Conservation (phyloP, 805 yeast genomes). For the Saccharomyces jurei region DNA sequence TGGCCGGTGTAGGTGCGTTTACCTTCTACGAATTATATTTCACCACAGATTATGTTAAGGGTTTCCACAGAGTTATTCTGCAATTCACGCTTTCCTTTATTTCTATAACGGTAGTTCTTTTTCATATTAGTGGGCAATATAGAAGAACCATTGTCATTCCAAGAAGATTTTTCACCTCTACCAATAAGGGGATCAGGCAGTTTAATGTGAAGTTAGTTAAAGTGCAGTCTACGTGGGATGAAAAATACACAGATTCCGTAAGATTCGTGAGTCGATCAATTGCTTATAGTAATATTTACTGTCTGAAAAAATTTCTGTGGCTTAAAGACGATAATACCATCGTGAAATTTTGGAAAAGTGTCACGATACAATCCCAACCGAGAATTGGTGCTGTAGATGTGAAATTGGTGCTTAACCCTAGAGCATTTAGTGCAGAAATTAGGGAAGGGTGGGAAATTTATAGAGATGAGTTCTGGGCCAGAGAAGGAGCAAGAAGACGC, state of each 20-base stretch:
- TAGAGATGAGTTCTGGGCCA: constrained; percentile 86
- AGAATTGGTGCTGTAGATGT: constrained; percentile 72
- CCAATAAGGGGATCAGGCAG: constrained; percentile 84
- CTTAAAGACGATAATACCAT: constrained; percentile 9
- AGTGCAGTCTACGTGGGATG: constrained; percentile 37
- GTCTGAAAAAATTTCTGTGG: constrained; percentile 10
- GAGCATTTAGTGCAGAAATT: constrained; percentile 72
- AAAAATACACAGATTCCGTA: constrained; percentile 30
- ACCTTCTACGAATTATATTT: constrained; percentile 34
- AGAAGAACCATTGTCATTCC: constrained; percentile 77
- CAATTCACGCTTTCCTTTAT: constrained; percentile 54
- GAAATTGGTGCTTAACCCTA: constrained; percentile 70
- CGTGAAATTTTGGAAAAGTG: constrained; percentile 19
- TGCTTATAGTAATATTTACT: constrained; percentile 15
- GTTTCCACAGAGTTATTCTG: constrained; percentile 30
- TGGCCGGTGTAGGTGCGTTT: constrained; percentile 35
- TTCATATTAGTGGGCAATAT: constrained; percentile 85
- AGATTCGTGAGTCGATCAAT: constrained; percentile 24
- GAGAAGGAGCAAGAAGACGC: constrained; percentile 64
- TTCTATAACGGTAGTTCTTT: constrained; percentile 61
- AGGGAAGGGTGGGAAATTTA: constrained; percentile 94
- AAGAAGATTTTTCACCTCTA: constrained; percentile 64
- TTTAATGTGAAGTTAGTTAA: constrained; percentile 71
- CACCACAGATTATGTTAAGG: constrained; percentile 32
- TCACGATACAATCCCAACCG: constrained; percentile 42